These are phyloP conservation scores for Perkinsus chesapeaki DNA, from an alignment of 169 alveolate species.

Conservation along the genomic window DNA sequence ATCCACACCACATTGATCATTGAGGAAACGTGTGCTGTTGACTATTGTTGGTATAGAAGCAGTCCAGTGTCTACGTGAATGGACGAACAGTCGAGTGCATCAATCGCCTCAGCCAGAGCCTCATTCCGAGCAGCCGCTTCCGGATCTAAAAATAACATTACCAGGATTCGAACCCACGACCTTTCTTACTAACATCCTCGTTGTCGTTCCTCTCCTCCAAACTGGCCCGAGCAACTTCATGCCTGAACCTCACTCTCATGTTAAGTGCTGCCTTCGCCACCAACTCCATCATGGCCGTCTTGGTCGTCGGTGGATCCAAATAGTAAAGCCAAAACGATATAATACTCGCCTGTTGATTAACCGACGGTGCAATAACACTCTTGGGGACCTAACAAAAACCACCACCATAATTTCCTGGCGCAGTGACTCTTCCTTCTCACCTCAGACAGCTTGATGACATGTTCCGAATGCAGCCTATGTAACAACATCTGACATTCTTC, in stretches of 20 bases:
- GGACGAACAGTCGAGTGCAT: background rate
- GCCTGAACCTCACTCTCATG: background rate
- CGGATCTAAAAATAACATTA: background rate
- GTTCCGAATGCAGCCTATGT: background rate
- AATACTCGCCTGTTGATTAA: background rate
- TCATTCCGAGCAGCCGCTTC: background rate
- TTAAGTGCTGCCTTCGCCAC: background rate
- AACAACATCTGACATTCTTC: background rate
- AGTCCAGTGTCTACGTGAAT: background rate
- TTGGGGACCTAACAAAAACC: background rate
- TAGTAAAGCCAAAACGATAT: background rate
- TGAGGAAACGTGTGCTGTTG: background rate
- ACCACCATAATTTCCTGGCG: background rate
- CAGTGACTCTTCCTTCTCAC: background rate
- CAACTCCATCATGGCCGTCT: background rate
- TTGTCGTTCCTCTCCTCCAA: background rate
- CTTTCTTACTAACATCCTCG: background rate
- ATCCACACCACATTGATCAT: no score
- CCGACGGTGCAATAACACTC: background rate
- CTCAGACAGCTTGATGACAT: background rate
- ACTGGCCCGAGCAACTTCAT: background rate
- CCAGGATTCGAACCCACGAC: background rate
- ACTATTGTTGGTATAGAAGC: background rate
- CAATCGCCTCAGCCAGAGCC: background rate
- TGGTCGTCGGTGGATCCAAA: background rate